Conservation (phyloP, 139 green algal genomes). For the Edaphochlamys debaryana region DNA sequence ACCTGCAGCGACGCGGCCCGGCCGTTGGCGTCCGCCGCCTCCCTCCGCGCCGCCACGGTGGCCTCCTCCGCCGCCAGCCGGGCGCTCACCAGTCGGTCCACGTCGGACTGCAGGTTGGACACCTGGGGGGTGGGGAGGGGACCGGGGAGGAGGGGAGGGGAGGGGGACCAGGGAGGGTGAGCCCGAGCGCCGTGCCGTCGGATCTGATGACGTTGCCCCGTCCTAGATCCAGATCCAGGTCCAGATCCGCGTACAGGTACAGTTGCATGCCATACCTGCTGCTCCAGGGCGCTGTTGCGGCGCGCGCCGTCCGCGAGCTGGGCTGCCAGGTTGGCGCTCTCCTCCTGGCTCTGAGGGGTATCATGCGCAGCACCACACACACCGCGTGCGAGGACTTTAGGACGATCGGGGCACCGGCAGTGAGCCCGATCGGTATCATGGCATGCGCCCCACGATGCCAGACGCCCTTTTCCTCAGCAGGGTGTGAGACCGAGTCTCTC, state of each 20-base stretch:
- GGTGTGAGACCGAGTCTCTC: too few species aligned
- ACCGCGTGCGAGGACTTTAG: too few species aligned
- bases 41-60: neutral
- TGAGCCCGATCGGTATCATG: too few species aligned
- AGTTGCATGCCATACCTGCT: neutral
- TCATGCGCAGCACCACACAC: too few species aligned
- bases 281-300: neutral
- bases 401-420: too few species aligned
- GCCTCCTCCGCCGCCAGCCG: constrained; percentile 35
- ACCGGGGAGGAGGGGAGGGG: too few species aligned
- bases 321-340: constrained; percentile 2
- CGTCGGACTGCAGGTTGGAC: constrained; percentile 4
- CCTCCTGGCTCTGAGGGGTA: constrained; percentile 36
- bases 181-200: too few species aligned
- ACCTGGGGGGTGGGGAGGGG: neutral
- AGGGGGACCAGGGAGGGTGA: too few species aligned
- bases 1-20: constrained; percentile 17
- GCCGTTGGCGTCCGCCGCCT: constrained; percentile 14
- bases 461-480: too few species aligned
- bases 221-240: neutral
- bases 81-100: constrained; percentile 11
- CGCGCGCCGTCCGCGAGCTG: constrained; percentile 22
- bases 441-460: too few species aligned
- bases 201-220: too few species aligned
- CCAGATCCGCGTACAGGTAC: neutral